A percentile compares a stretch with the other conserved stretches of the same genome.
Conservation (phyloP, 371 early-diverging fungal genomes). For the Mycotypha africana region DNA sequence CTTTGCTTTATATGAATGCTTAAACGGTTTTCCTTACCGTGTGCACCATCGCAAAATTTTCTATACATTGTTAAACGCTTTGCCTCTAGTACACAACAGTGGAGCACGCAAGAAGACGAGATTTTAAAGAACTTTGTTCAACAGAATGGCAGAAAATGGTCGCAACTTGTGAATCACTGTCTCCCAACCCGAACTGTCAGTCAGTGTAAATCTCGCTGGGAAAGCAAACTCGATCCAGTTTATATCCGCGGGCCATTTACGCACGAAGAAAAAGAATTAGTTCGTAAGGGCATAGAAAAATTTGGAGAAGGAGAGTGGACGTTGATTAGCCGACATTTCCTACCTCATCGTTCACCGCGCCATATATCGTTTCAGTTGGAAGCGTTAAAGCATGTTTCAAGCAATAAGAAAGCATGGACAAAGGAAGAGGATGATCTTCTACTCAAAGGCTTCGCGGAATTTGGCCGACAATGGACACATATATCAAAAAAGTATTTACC, state of each 20-base stretch:
- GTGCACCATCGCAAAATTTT: too few species aligned
- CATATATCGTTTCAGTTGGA: constrained; percentile 22
- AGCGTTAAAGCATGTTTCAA: background rate
- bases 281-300: constrained; percentile 12
- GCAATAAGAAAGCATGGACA: constrained; percentile 19
- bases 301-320: constrained; percentile 22
- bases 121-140: constrained; percentile 22
- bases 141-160: constrained; percentile 31
- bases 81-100: too few species aligned
- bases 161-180: constrained; percentile 21
- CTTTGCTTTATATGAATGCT: too few species aligned
- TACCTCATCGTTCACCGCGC: constrained; percentile 27
- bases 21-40: too few species aligned
- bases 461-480: constrained; percentile 21
- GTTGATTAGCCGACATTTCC: constrained; percentile 11
- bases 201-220: constrained; percentile 22
- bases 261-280: constrained; percentile 7
- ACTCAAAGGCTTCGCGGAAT: constrained; percentile 14
- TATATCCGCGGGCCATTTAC: constrained; percentile 26
- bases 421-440: constrained; percentile 27
- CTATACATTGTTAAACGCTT: too few species aligned
- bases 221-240: constrained; percentile 15
- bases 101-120: too few species aligned
- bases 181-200: constrained; percentile 27
- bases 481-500: constrained; percentile 21